A percentile compares a stretch with the other conserved stretches of the same genome.
These are phyloP conservation scores for Candolleomyces efflorescens DNA, from an alignment of 768 basidiomycete species.

Conservation along the genomic window DNA sequence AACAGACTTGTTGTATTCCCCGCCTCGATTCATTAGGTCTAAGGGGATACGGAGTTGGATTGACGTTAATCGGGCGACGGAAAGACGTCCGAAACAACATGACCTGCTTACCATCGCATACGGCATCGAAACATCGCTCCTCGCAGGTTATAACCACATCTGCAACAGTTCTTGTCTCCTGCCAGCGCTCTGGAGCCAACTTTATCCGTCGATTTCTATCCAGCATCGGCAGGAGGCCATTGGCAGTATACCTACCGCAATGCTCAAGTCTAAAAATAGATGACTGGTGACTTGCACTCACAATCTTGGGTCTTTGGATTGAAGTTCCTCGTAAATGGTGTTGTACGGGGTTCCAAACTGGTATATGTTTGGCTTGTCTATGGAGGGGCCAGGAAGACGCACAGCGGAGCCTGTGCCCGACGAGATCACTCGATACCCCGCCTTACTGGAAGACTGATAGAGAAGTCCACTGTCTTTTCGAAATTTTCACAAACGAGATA, in stretches of 20 bases:
- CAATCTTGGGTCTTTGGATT: conserved; percentile 78
- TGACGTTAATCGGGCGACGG: not conserved
- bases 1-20: conserved; percentile 90
- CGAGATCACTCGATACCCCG: conserved; percentile 87
- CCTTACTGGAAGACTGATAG: conserved; percentile 55
- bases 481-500: conserved; percentile 14
- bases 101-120: conserved; percentile 83
- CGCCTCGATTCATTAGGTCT: conserved; percentile 86
- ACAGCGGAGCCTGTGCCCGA: conserved; percentile 97
- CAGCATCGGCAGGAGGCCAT: conserved; percentile 93
- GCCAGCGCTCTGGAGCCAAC: conserved; percentile 93
- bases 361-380: conserved; percentile 98
- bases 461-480: conserved; percentile 6
- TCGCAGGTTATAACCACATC: conserved; percentile 99
- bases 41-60: not conserved
- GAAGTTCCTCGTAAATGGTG: conserved; percentile 88
- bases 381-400: conserved; percentile 90
- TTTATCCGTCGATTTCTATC: conserved; percentile 94
- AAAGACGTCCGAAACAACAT: not conserved
- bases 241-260: conserved; percentile 73
- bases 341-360: conserved; percentile 97
- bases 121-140: conserved; percentile 97
- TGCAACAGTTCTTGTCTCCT: conserved; percentile 83
- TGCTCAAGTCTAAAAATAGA: conserved; percentile 3
- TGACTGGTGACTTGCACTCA: conserved; percentile 35